Evolutionary conservation across 345 rosid genomes (phyloP).

Genomic region (Populus alba): DNA sequence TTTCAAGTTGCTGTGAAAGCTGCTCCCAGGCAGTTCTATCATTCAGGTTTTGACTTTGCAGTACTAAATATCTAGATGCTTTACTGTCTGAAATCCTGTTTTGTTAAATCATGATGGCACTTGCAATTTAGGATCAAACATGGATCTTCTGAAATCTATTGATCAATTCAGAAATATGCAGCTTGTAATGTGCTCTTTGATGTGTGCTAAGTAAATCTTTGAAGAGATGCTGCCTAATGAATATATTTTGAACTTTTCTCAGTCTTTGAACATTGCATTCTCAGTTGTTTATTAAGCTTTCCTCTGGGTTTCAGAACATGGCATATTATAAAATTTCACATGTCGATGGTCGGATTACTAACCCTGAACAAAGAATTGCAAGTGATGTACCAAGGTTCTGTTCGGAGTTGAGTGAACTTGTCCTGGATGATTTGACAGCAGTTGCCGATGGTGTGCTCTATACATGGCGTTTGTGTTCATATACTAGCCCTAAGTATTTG

Average conservation of each 20-base stretch:
- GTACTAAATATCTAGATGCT: too few species aligned
- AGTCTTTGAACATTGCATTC: neutral
- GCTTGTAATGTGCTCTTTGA: neutral
- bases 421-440: slow-evolving; percentile 88
- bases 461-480: slow-evolving; percentile 94
- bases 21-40: neutral
- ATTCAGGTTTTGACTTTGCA: neutral
- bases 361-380: slow-evolving; percentile 95
- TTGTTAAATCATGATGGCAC: neutral
- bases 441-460: slow-evolving; percentile 83
- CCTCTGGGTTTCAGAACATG: slow-evolving; percentile 72
- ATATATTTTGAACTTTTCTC: neutral
- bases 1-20: neutral
- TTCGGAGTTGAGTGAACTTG: slow-evolving; percentile 91
- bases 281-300: slow-evolving; percentile 4
- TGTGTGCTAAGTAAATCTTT: neutral
- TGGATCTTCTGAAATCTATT: neutral
- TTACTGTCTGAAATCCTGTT: too few species aligned
- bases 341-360: slow-evolving; percentile 84
- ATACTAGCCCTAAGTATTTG: slow-evolving; percentile 94
- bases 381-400: slow-evolving; percentile 95
- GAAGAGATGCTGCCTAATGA: neutral
- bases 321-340: slow-evolving; percentile 96
- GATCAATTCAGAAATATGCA: neutral
- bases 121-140: neutral